Base-by-base conservation (phyloP, 805 yeast genomes). In the Candida insectorum region DNA sequence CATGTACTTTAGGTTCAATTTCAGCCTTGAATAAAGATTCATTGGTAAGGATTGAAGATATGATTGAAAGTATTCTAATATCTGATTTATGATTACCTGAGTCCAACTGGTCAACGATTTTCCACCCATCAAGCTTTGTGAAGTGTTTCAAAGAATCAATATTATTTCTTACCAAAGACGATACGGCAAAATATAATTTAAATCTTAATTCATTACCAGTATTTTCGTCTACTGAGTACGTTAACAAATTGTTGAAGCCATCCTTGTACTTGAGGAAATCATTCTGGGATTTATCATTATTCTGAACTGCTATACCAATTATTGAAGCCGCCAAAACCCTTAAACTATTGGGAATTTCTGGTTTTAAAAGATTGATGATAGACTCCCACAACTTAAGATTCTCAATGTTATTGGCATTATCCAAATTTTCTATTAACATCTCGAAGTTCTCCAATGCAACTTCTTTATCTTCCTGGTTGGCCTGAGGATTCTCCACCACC, bases 341-440 rank as follows among this genome's bases (percentile, higher is more conserved):
- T 20, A 91, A 56, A 13, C 31, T 24, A 2, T 8, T 10, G 2
- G 54, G 53, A 9, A 32, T 41, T 5, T 64, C 60, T 21, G 62
- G 62, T 19, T 63, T 61, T 31, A 88, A 62, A 33, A 73, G 72
- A 1, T 58, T 54, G n/a, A 87, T 63, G 26, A 89, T 55, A 3
- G 79, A 66, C 15, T 71, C 77, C 98, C 97, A 93, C 42, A 88
- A 70, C 44, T 78, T 76, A 67, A 89, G 54, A 48, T 82, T 84
- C 44, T 85, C 91, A 45, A 91, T 80, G 50, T 87, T 87, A 60
- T 91, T 89, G 16, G 97, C 97, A 56, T 93, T 93, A 58, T 93
- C 97, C 40, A 91, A 60, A 50, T 88, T 88, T 54, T 91, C 97
- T 30, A 93, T 81, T 32, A 91, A 66, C 91, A 89, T 87, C 56